Base-by-base conservation (phyloP, 768 basidiomycete species). In the Lentinula lateritia region DNA sequence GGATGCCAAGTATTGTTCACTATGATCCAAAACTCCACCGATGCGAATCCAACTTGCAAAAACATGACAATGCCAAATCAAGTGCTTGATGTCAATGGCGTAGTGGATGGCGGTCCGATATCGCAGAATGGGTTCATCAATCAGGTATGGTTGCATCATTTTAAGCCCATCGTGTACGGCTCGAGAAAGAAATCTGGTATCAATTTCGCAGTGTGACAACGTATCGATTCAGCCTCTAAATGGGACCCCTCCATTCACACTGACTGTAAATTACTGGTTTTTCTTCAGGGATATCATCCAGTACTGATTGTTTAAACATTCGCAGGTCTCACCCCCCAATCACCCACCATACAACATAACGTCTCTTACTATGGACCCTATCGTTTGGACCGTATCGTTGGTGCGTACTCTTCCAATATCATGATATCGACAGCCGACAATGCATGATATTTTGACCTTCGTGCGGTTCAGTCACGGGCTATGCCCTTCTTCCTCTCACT, bases 281-380 rank as follows among this genome's bases (percentile, higher is more conserved):
- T 28, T 28, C 16, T 43, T 36, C 16, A 46, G 41, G 3, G 36
- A 16, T 15, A 23, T 12, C 43, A n/a, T 20, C 0, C 18, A 8
- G 41, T 34, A 46, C 35, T 39, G 13, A 9, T 38, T 13, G 32
- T 16, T 2, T 7, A 42, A 15, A 36, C 48, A 0, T 12, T 18
- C 1, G 2, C 36, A 83, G 82, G 71, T 84, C 7, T 77, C 80
- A 1, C 83, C 83, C 6, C 74, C 80, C 1, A 69, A 78, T 6
- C 82, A 82, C 67, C 81, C 83, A 0, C 81, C 83, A 6, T 76
- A 73, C 59, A 83, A 82, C 65, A 75, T 84, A 62, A 81, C 80
- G 3, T 75, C 75, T n/a, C 65, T 74, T 23, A 69, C 70, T 2
- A 71, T 69, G 70, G 67, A 66, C 60, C 62, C 74, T 1, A 77